phyloP scores from a whole-genome alignment of 805 yeast genomes.

The Brettanomyces sp. region DNA sequence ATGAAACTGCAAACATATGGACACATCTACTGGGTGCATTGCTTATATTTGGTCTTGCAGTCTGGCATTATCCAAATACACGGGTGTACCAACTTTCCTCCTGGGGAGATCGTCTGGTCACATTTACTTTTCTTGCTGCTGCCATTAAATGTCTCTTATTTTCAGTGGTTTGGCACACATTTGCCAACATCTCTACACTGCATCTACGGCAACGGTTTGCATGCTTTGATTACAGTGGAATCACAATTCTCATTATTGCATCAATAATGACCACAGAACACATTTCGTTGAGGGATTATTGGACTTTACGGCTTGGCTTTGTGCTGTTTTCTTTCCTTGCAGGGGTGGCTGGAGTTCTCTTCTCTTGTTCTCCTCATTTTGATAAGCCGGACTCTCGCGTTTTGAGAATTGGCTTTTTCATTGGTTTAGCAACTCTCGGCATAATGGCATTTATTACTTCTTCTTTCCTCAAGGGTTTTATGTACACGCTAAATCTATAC shows the following conservation, averaged over 20 bases:
- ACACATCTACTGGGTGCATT: slow-evolving; percentile 71
- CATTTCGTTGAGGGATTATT: slow-evolving; percentile 58
- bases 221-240: slow-evolving; percentile 92
- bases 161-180: slow-evolving; percentile 88
- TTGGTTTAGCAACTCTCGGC: slow-evolving; percentile 72
- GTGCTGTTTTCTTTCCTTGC: slow-evolving; percentile 53
- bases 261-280: slow-evolving; percentile 83
- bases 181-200: slow-evolving; percentile 63
- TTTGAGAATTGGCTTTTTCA: slow-evolving; percentile 69
- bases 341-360: slow-evolving; percentile 62
- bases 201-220: slow-evolving; percentile 66
- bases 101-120: slow-evolving; percentile 36
- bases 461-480: slow-evolving; percentile 45
- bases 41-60: slow-evolving; percentile 44
- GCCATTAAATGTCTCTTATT: slow-evolving; percentile 70
- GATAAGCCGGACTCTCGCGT: slow-evolving; percentile 82
- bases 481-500: slow-evolving; percentile 43
- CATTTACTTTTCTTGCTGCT: slow-evolving; percentile 59
- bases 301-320: slow-evolving; percentile 36
- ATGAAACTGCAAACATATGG: slow-evolving; percentile 92
- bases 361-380: slow-evolving; percentile 90
- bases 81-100: slow-evolving; percentile 35
- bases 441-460: slow-evolving; percentile 52
- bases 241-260: slow-evolving; percentile 81
- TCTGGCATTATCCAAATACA: slow-evolving; percentile 57